A percentile compares a stretch with the other conserved stretches of the same genome.
Evolutionary conservation across 306 rosid genomes (phyloP).

Genomic region (Medicago arabica): DNA sequence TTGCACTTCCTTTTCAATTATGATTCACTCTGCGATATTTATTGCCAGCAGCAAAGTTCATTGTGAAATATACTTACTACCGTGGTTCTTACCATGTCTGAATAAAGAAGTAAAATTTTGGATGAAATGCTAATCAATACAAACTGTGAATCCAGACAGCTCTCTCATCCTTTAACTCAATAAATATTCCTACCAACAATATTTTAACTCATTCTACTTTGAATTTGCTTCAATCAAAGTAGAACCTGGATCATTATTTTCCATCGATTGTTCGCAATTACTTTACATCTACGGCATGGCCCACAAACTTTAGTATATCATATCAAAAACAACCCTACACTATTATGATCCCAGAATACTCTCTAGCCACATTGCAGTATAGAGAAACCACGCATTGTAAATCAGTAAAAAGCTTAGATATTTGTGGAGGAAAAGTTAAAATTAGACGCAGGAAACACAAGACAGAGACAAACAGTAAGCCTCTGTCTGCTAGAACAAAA

Average conservation of each 20-base stretch:
- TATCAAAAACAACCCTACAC: conserved; percentile 5
- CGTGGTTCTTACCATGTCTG: background rate
- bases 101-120: background rate
- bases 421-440: background rate
- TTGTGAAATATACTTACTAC: background rate
- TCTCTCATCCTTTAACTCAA: conserved; percentile 22
- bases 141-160: conserved; percentile 11
- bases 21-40: background rate
- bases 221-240: conserved; percentile 24
- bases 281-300: background rate
- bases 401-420: conserved; percentile 2
- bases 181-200: conserved; percentile 23
- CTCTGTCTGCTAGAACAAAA: background rate
- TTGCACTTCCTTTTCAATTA: background rate
- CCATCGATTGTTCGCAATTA: background rate
- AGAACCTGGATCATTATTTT: conserved; percentile 15
- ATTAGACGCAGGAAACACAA: background rate
- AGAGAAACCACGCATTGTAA: background rate
- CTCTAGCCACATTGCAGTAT: conserved; percentile 23
- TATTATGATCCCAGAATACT: background rate
- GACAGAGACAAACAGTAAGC: background rate
- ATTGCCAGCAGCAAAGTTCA: background rate
- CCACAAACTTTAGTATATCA: background rate
- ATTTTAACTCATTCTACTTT: background rate
- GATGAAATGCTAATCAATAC: background rate